Percentiles rank a stretch among this genome's conserved stretches.
Conservation (phyloP, 1,139 yeast species). For the Taphrina communis region DNA sequence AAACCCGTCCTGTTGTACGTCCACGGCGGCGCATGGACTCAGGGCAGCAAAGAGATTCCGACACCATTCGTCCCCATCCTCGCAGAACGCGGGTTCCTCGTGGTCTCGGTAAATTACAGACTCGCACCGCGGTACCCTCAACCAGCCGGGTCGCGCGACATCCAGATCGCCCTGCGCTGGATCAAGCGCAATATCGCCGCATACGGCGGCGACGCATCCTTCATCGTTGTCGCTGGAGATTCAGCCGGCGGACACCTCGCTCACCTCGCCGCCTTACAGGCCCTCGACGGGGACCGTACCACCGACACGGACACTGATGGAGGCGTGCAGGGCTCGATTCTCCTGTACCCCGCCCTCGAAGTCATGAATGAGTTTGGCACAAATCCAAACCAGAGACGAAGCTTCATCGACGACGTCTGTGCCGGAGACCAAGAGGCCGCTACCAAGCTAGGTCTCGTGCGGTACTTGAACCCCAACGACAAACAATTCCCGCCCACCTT, state of each 20-base stretch:
- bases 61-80: slow-evolving; percentile 21
- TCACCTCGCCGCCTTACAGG: slow-evolving; percentile 16
- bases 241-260: slow-evolving; percentile 40
- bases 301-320: neutral
- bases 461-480: neutral
- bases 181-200: slow-evolving; percentile 17
- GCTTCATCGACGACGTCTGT: slow-evolving; percentile 17
- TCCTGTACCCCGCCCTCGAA: slow-evolving; percentile 29
- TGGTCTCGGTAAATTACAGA: slow-evolving; percentile 27
- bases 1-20: slow-evolving; percentile 30
- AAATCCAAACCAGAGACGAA: neutral
- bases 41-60: slow-evolving; percentile 30
- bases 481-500: slow-evolving; percentile 20
- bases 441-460: neutral
- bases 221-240: slow-evolving; percentile 30
- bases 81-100: slow-evolving; percentile 29
- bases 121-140: slow-evolving; percentile 26
- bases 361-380: slow-evolving; percentile 6
- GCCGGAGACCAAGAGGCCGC: slow-evolving; percentile 20
- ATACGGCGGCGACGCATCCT: slow-evolving; percentile 32
- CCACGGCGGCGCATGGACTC: slow-evolving; percentile 37
- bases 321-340: slow-evolving; percentile 20
- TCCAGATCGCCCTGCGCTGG: slow-evolving; percentile 21
- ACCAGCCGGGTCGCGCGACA: slow-evolving; percentile 33
- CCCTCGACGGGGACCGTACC: no score